phyloP scores from a whole-genome alignment of 495 filamentous ascomycete species.

The Thermochaetoides thermophila region DNA sequence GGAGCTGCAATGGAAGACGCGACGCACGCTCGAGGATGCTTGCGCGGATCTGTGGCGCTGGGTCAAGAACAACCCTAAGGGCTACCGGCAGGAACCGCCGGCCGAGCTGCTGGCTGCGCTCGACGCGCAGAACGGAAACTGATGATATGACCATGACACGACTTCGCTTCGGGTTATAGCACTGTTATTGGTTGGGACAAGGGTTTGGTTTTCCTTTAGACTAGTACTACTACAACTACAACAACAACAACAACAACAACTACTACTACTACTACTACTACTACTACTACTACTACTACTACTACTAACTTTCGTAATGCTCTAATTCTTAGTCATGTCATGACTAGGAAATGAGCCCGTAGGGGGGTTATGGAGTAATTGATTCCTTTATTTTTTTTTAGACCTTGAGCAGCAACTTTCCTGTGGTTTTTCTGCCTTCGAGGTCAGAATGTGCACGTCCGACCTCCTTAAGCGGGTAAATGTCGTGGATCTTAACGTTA shows the following conservation, averaged over 20 bases:
- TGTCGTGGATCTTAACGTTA: conserved; percentile 60
- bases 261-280: too few relatives aligned
- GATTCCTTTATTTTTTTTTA: conserved; percentile 1
- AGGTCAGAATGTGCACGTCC: conserved; percentile 66
- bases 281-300: too few relatives aligned
- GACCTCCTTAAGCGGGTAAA: conserved; percentile 69
- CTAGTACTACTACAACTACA: too few relatives aligned
- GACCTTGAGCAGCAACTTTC: conserved; percentile 51
- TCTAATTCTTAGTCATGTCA: too few relatives aligned
- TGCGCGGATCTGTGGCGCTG: conserved; percentile 93
- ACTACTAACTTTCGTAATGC: too few relatives aligned
- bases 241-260: too few relatives aligned
- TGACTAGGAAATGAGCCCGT: too few relatives aligned
- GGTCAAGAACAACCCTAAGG: conserved; percentile 87
- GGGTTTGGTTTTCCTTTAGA: too few relatives aligned
- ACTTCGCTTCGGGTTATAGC: too few relatives aligned
- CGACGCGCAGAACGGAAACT: conserved; percentile 33
- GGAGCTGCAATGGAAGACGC: conserved; percentile 86
- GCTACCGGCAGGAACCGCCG: conserved; percentile 82
- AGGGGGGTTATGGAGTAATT: conserved; percentile 3
- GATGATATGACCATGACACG: too few relatives aligned
- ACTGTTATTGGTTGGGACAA: too few relatives aligned
- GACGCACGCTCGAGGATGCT: conserved; percentile 78
- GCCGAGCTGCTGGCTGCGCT: conserved; percentile 62
- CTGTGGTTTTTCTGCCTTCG: conserved; percentile 68